A percentile compares a stretch with the other conserved stretches of the same genome.
Evolutionary conservation across 768 basidiomycete species (phyloP).

Genomic region (Pleurotus cornucopiae): DNA sequence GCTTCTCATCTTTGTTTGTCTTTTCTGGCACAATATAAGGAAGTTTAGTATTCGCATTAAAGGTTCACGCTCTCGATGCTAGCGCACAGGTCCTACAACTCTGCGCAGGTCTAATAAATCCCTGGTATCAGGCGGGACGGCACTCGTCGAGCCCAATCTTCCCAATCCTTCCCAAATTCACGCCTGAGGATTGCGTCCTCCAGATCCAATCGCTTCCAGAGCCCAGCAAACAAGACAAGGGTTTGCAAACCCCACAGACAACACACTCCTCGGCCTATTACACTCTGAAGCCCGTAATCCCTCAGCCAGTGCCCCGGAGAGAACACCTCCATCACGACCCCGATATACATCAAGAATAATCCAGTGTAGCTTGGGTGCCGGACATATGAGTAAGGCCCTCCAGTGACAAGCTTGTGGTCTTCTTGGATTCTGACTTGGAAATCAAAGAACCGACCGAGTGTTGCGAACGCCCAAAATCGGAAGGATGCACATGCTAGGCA

Average conservation of each 20-base stretch:
- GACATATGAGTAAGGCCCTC: not conserved
- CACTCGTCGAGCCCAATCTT: constrained; percentile 18
- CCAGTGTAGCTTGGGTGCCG: not conserved
- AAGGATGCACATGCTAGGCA: too few relatives aligned
- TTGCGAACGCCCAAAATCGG: not conserved
- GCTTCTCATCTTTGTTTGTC: too few relatives aligned
- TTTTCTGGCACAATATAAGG: too few relatives aligned
- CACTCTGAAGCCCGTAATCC: not conserved
- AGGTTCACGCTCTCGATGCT: too few relatives aligned
- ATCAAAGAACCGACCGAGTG: not conserved
- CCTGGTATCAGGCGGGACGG: constrained; percentile 27
- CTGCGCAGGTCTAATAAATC: constrained; percentile 15
- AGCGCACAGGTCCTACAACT: too few relatives aligned
- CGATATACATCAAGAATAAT: not conserved
- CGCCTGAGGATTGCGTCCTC: not conserved
- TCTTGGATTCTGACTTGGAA: not conserved
- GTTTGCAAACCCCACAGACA: not conserved
- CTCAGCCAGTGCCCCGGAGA: not conserved
- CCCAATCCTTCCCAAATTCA: not conserved
- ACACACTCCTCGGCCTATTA: not conserved
- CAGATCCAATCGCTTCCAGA: not conserved
- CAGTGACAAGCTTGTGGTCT: not conserved
- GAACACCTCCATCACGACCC: not conserved
- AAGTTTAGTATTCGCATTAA: too few relatives aligned
- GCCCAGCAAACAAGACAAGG: not conserved